Evolutionary conservation across 2,329 filamentous ascomycete genomes (phyloP).

Genomic region (Fusarium poae): DNA sequence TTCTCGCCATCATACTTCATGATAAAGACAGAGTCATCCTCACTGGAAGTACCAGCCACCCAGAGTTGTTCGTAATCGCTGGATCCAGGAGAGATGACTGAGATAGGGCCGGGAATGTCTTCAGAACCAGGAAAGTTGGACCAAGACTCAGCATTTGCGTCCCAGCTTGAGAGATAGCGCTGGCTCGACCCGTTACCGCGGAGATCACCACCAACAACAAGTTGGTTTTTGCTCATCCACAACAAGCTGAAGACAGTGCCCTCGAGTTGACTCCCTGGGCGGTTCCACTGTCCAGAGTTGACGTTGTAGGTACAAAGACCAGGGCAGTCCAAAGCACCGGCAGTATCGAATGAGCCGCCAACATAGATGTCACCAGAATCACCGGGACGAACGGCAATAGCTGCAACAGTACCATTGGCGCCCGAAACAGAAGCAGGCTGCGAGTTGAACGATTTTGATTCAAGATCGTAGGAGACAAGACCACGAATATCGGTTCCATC

Average conservation of each 20-base stretch:
- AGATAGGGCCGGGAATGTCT: conserved; percentile 82
- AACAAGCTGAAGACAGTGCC: conserved; percentile 79
- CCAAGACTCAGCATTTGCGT: conserved; percentile 77
- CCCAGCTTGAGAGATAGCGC: conserved; percentile 79
- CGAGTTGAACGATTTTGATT: conserved; percentile 70
- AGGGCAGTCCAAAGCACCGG: conserved; percentile 85
- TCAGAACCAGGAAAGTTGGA: conserved; percentile 70
- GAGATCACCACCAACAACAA: conserved; percentile 84
- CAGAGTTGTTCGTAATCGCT: conserved; percentile 80
- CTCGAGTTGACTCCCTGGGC: conserved; percentile 77
- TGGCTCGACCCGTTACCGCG: conserved; percentile 71
- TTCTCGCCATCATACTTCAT: conserved; percentile 82
- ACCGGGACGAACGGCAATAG: conserved; percentile 77
- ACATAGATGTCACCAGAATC: conserved; percentile 83
- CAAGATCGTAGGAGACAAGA: conserved; percentile 83
- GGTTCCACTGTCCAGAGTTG: conserved; percentile 79
- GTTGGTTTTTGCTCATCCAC: conserved; percentile 79
- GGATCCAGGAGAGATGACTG: conserved; percentile 80
- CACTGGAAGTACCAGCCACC: conserved; percentile 77
- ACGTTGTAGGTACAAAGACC: conserved; percentile 85
- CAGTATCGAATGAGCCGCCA: conserved; percentile 85
- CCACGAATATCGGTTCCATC: conserved; percentile 75
- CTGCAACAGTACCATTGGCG: conserved; percentile 76
- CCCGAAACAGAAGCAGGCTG: conserved; percentile 85
- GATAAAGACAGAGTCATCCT: conserved; percentile 78